phyloP scores from a whole-genome alignment of 495 filamentous ascomycete genomes.

The Neurospora sp. region DNA sequence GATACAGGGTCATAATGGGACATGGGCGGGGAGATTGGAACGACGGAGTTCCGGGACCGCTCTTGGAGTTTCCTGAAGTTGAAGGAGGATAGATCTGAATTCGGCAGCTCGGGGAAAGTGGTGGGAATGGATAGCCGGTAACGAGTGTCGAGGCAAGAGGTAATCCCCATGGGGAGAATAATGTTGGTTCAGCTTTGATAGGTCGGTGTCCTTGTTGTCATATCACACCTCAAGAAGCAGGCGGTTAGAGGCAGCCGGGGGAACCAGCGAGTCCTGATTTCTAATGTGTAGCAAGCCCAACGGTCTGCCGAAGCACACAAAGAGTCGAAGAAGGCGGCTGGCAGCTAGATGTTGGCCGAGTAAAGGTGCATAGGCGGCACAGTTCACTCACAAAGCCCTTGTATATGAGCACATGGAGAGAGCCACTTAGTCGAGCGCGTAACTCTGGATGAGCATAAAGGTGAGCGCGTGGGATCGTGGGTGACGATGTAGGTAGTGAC shows the following conservation, averaged over 20 bases:
- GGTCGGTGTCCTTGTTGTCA: slow-evolving; percentile 12
- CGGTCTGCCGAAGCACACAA: slow-evolving; percentile 8
- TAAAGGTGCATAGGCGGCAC: slow-evolving; percentile 27
- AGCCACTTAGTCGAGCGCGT: not conserved
- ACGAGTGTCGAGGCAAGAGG: slow-evolving; percentile 34
- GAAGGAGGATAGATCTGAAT: slow-evolving; percentile 31
- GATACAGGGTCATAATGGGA: slow-evolving; percentile 40
- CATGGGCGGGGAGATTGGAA: slow-evolving; percentile 39
- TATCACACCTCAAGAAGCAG: slow-evolving; percentile 8
- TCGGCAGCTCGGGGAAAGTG: slow-evolving; percentile 35
- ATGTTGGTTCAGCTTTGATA: slow-evolving; percentile 6
- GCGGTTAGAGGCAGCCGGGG: not conserved
- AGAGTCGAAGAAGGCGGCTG: slow-evolving; percentile 12
- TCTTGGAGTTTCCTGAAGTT: slow-evolving; percentile 30
- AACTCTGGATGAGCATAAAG: not conserved
- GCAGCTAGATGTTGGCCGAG: slow-evolving; percentile 26
- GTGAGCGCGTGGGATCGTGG: not conserved
- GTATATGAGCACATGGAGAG: not conserved
- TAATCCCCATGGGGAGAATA: slow-evolving; percentile 43
- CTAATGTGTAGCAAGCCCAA: not conserved
- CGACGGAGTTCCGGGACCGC: slow-evolving; percentile 24
- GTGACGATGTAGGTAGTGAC: not conserved
- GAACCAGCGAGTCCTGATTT: not conserved
- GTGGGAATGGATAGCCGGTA: slow-evolving; percentile 32
- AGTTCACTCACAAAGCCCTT: slow-evolving; percentile 14